phyloP scores from a whole-genome alignment of 192 early-diverging fungal genomes.

The Backusella mclennaniae region DNA sequence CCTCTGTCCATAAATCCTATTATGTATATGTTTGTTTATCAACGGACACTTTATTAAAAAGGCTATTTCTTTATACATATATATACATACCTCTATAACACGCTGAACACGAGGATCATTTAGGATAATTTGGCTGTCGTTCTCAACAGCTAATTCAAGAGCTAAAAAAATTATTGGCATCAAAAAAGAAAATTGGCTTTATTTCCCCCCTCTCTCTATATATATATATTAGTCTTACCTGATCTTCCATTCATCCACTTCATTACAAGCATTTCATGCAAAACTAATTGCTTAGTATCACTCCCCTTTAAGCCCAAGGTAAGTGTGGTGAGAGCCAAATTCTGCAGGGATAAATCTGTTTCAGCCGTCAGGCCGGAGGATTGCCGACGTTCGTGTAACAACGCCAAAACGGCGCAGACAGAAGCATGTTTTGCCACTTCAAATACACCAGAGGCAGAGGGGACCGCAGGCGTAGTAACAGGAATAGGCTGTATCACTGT shows the following conservation, averaged over 20 bases:
- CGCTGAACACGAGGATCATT: constrained; percentile 15
- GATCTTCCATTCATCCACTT: constrained; percentile 15
- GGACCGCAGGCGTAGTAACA: background rate
- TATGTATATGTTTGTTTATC: background rate
- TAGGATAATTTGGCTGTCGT: constrained; percentile 12
- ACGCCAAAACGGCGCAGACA: constrained; percentile 23
- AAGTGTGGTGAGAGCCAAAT: constrained; percentile 9
- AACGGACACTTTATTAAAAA: background rate
- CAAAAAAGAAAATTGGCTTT: background rate
- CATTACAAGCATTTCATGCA: constrained; percentile 16
- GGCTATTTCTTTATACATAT: background rate
- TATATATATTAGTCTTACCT: constrained; percentile 7
- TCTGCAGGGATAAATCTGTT: constrained; percentile 15
- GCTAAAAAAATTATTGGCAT: constrained; percentile 7
- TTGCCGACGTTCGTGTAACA: constrained; percentile 23
- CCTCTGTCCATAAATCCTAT: constrained; percentile 26
- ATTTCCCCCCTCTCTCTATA: too few species aligned
- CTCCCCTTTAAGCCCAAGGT: constrained; percentile 12
- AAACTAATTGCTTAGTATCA: background rate
- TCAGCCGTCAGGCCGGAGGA: constrained; percentile 2
- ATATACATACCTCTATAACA: constrained; percentile 24
- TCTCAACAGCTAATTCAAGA: constrained; percentile 27
- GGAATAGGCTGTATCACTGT: background rate
- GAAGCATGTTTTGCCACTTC: constrained; percentile 24
- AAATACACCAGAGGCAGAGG: constrained; percentile 16